Evolutionary conservation across 2,329 filamentous ascomycete genomes (phyloP), one percentile per base, ranked within the genome.

Genomic region (Hirsutella minnesotensis): DNA sequence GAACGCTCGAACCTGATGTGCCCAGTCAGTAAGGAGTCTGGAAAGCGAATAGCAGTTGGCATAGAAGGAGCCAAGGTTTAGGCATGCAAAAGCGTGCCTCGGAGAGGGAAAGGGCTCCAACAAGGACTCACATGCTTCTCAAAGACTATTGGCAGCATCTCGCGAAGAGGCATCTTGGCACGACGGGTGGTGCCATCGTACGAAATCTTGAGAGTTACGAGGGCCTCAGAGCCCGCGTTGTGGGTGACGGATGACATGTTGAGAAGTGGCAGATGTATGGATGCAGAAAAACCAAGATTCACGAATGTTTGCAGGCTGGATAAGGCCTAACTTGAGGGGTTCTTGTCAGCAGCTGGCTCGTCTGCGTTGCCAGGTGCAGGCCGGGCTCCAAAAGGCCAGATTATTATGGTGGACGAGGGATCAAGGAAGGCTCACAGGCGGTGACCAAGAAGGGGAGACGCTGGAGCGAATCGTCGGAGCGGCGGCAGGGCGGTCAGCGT

Each of bases 111-210:
- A 16, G 36, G 36, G 22, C 7, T 27, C 7, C 7, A 20, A 40
- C 19, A 16, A 9, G 3, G 5, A 42, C 83, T 60, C 76, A 96
- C 92, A 78, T 90, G 94, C 56, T 79, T 71, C 54, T 89, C 86
- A 33, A 98, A 77, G 38, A 79, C 73, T 49, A 69, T 70, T 40
- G 83, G 78, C 49, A 78, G 79, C 44, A 96, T 80, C 53, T 96
- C 90, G 59, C 81, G 80, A 57, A 96, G 75, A 44, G 87, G 83
- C 50, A 96, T 75, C 75, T 94, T 95, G 69, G 94, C 85, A 54
- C 88, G 84, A 56, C 84, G 81, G 56, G 81, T 83, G 56, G 67
- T 69, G 46, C 86, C 86, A 57, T 88, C 79, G 57, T 83, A 79
- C 56, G 78, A 76, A 58, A 94, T 75, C 71, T 96, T 96, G 67